Evolutionary conservation across 805 yeast species (phyloP).

Genomic region (Yamadazyma olivae): DNA sequence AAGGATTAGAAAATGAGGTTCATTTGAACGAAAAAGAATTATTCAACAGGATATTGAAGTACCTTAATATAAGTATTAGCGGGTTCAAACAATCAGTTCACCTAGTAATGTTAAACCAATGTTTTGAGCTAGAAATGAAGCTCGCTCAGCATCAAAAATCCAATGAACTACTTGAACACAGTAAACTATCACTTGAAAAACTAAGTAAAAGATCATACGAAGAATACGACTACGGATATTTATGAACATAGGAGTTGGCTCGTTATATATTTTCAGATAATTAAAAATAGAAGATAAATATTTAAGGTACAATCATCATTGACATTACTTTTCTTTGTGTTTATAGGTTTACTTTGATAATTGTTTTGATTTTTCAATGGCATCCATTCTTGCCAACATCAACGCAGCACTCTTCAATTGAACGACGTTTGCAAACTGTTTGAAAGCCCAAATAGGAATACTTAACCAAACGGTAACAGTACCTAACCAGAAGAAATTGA

Average conservation of each 20-base stretch:
- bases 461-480: slow-evolving; percentile 56
- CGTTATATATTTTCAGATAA: neutral
- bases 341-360: neutral
- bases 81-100: slow-evolving; percentile 42
- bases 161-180: slow-evolving; percentile 28
- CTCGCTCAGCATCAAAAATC: slow-evolving; percentile 31
- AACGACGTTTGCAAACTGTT: slow-evolving; percentile 84
- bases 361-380: slow-evolving; percentile 35
- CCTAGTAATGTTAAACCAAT: slow-evolving; percentile 34
- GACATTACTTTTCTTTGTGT: too few species aligned
- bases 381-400: slow-evolving; percentile 75
- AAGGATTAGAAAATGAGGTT: neutral
- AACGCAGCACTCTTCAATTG: slow-evolving; percentile 87
- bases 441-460: slow-evolving; percentile 85
- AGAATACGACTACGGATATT: slow-evolving; percentile 19
- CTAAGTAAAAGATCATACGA: slow-evolving; percentile 24
- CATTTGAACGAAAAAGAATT: slow-evolving; percentile 10
- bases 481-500: slow-evolving; percentile 59
- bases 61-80: slow-evolving; percentile 40
- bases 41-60: slow-evolving; percentile 32
- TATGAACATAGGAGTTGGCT: neutral
- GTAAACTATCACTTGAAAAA: slow-evolving; percentile 24
- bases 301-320: neutral
- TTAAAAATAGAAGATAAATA: too few species aligned
- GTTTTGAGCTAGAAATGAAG: slow-evolving; percentile 37